phyloP scores from a whole-genome alignment of 1,139 yeast genomes.

The Suhomyces guaymorum region DNA sequence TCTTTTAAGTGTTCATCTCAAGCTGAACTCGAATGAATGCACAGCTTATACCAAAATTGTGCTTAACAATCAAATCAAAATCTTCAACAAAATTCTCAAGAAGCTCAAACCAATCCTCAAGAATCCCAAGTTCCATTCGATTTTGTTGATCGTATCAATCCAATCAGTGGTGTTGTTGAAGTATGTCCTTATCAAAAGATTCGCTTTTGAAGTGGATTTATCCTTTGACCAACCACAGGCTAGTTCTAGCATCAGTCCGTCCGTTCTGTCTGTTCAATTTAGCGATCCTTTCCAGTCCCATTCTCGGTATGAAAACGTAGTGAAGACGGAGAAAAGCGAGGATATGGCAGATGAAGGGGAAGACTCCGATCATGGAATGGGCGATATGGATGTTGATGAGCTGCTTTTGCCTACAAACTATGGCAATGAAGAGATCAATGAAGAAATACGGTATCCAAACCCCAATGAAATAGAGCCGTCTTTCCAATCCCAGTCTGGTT shows the following conservation, averaged over 20 bases:
- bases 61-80: slow-evolving; percentile 35
- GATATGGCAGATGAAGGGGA: not conserved
- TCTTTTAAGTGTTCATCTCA: slow-evolving; percentile 25
- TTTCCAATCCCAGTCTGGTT: not conserved
- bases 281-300: slow-evolving; percentile 5
- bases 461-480: slow-evolving; percentile 4
- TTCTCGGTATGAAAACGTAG: not conserved
- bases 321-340: slow-evolving; percentile 3
- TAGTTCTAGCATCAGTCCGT: too few relatives aligned
- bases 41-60: slow-evolving; percentile 16
- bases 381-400: not conserved
- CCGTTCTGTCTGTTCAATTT: slow-evolving; percentile 2
- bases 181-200: slow-evolving; percentile 27
- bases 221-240: too few relatives aligned
- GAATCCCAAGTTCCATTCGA: slow-evolving; percentile 19
- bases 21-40: slow-evolving; percentile 16
- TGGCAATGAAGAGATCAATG: slow-evolving; percentile 17
- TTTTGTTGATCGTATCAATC: slow-evolving; percentile 28
- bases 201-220: slow-evolving; percentile 14
- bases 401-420: not conserved
- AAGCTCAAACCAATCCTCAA: slow-evolving; percentile 20
- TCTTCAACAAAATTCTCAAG: slow-evolving; percentile 30
- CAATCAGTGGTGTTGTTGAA: slow-evolving; percentile 37
- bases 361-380: not conserved
- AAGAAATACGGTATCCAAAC: slow-evolving; percentile 17